Conservation (phyloP, 306 rosid genomes). For the Pueraria montana region DNA sequence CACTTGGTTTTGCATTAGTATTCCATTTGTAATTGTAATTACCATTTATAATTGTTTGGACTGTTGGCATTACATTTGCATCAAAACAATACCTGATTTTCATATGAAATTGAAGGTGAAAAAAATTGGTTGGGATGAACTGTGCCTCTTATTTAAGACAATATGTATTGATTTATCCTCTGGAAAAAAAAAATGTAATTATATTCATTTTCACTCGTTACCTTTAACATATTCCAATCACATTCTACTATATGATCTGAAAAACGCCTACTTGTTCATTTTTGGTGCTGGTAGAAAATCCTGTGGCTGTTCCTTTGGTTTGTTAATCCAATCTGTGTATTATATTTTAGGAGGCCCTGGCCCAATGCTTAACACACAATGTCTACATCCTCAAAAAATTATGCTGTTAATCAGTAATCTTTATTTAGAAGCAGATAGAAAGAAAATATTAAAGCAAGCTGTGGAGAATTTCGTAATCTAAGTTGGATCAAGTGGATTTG, state of each 20-base stretch:
- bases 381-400: background rate
- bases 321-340: background rate
- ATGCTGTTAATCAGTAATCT: background rate
- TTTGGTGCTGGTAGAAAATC: slow-evolving; percentile 22
- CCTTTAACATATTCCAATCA: background rate
- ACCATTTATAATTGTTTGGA: too few species aligned
- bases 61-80: too few species aligned
- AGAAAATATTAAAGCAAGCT: slow-evolving; percentile 26
- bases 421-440: slow-evolving; percentile 10
- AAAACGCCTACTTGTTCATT: background rate
- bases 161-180: too few species aligned
- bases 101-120: too few species aligned
- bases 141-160: too few species aligned
- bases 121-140: too few species aligned
- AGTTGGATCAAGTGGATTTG: background rate
- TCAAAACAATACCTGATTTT: too few species aligned
- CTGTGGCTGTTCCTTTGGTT: slow-evolving; percentile 12
- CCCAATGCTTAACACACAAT: background rate
- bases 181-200: too few species aligned
- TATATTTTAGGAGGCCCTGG: background rate
- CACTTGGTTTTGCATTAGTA: too few species aligned
- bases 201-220: background rate
- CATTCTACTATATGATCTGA: background rate
- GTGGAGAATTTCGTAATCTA: slow-evolving; percentile 1
- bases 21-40: too few species aligned